These are phyloP conservation scores for Xylariaceae sp. DNA, from an alignment of 2,329 filamentous ascomycete genomes.

Conservation along the genomic window DNA sequence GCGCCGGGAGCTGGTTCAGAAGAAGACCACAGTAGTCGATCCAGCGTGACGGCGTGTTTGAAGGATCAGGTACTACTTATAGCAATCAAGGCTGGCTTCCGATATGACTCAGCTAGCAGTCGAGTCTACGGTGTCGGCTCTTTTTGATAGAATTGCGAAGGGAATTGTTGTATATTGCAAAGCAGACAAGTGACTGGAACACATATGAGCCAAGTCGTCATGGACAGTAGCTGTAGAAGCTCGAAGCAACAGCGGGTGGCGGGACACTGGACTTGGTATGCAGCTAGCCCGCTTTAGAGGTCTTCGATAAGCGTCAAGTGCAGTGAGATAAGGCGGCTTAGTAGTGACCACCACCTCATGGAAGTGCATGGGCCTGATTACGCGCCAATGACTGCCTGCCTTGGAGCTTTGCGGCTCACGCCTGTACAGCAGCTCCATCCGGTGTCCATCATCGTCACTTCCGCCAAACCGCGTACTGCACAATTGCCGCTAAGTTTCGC, in stretches of 20 bases:
- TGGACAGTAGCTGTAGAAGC: background rate
- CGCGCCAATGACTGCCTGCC: conserved; percentile 28
- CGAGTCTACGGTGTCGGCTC: too few relatives aligned
- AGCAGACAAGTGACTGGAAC: background rate
- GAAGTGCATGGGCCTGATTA: conserved; percentile 29
- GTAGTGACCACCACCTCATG: conserved; percentile 9
- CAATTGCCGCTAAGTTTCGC: background rate
- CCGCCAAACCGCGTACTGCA: background rate
- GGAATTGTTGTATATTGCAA: background rate
- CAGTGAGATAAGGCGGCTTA: background rate
- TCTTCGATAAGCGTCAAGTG: background rate
- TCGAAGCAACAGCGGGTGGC: conserved; percentile 3
- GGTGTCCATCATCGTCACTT: conserved; percentile 18
- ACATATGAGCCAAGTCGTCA: background rate
- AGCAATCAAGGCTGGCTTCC: too few relatives aligned
- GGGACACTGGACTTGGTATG: background rate
- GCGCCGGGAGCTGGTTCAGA: conserved; percentile 35
- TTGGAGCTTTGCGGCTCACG: conserved; percentile 17
- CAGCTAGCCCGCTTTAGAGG: background rate
- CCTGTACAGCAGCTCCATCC: conserved; percentile 2
- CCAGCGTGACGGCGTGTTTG: conserved; percentile 37
- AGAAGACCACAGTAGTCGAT: conserved; percentile 45
- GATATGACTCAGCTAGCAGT: too few relatives aligned
- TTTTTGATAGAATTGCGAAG: background rate
- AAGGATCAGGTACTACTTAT: background rate